A percentile compares a stretch with the other conserved stretches of the same genome.
Conservation (phyloP, 371 early-diverging fungal genomes). For the Conidiobolus incongruus region DNA sequence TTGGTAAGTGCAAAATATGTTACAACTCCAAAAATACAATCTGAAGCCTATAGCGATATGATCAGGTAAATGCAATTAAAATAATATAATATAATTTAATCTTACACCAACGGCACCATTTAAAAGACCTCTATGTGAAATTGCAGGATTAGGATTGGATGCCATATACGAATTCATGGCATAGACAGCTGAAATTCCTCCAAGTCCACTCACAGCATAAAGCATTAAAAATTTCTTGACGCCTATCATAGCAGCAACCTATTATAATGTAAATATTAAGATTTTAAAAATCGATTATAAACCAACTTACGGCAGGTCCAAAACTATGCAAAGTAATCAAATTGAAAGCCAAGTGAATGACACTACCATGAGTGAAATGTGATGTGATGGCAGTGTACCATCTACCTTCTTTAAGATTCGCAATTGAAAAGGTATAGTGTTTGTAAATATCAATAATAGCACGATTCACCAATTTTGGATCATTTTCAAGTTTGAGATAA, state of each 20-base stretch:
- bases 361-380: neutral
- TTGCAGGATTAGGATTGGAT: too few species aligned
- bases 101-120: too few species aligned
- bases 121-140: too few species aligned
- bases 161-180: too few species aligned
- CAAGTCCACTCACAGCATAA: neutral
- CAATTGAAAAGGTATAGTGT: neutral
- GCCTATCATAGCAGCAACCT: neutral
- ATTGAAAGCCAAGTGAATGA: neutral
- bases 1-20: neutral
- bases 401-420: neutral
- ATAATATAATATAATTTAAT: too few species aligned
- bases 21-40: neutral
- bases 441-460: neutral
- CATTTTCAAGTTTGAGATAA: neutral
- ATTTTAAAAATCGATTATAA: too few species aligned
- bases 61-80: too few species aligned
- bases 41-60: conserved; percentile 1
- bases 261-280: conserved; percentile 1
- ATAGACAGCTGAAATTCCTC: too few species aligned
- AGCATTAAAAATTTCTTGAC: neutral
- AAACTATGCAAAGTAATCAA: conserved; percentile 1
- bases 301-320: neutral
- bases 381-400: neutral
- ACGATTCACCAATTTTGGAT: neutral